Base-by-base conservation (phyloP, 1,284 basidiomycete species). In the Melampsora larici-populina region DNA sequence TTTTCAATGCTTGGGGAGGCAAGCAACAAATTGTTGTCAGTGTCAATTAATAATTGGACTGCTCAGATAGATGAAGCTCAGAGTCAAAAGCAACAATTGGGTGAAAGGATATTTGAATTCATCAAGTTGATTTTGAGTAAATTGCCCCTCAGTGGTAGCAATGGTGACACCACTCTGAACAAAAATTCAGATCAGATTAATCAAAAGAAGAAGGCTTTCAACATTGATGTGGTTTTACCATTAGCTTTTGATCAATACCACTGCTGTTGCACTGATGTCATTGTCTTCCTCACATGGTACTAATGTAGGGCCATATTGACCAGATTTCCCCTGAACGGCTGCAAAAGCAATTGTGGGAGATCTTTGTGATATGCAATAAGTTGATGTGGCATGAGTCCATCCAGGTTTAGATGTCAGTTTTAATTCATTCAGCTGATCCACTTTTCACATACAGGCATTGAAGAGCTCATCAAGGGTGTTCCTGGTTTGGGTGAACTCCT, bases 321-420 rank as follows among this genome's bases (percentile, higher is more conserved):
- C 88, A 91, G 62, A 92, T 97, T 93, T 89, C 86, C 74, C 93
- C 94, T 1, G 92, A 95, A 83, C 93, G 97, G 84, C 82, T 96
- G 79, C 91, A 95, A 84, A 85, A 88, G 2, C 89, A 89, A 2
- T 85, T 96, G 18, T 96, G 93, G 93, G 89, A 92, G 84, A 89
- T 97, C 15, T 84, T 97, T 81, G 89, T 87, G 64, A 94, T 95
- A 85, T 87, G 93, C 70, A 94, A 97, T 85, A 88, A 88, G 51
- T 84, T 90, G 66, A 75, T 75, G 72, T 64, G 72, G 29, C 72
- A 64, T 75, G 24, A 66, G 72, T 67, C 18, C 58, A 33, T 64
- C 6, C 2, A 36, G 4, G 40, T 13, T 9, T 43, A 43, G 40
- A 43, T 13, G 40, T 43, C 40, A 11, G 40, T 5, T 43, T 24